Percentiles rank a stretch among this genome's conserved stretches.
These are phyloP conservation scores for Hypoxylon sp. DNA, from an alignment of 2,329 filamentous ascomycete genomes.

Conservation along the genomic window DNA sequence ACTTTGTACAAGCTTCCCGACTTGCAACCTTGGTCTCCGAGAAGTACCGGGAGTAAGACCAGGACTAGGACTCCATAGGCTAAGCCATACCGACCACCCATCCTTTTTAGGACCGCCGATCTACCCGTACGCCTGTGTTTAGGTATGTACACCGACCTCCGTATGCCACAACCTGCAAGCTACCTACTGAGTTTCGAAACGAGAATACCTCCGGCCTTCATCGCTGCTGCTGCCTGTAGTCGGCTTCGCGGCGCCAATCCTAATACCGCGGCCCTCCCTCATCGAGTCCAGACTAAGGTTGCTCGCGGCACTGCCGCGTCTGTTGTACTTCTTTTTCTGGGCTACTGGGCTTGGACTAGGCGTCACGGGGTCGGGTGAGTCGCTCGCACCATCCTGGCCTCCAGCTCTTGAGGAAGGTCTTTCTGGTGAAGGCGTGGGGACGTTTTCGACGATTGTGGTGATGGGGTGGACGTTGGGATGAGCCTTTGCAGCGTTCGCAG, in stretches of 20 bases:
- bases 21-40: not conserved
- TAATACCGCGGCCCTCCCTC: conserved; percentile 58
- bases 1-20: not conserved
- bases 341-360: conserved; percentile 45
- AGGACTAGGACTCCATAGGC: not conserved
- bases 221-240: conserved; percentile 53
- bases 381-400: conserved; percentile 40
- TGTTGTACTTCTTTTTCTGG: conserved; percentile 39
- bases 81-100: not conserved
- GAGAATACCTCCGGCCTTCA: conserved; percentile 39
- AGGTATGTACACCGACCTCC: conserved; percentile 21
- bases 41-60: not conserved
- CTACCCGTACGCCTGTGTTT: conserved; percentile 19
- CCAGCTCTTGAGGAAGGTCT: conserved; percentile 23
- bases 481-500: conserved; percentile 29
- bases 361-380: conserved; percentile 25
- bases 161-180: not conserved
- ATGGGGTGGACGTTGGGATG: conserved; percentile 41
- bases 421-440: conserved; percentile 36
- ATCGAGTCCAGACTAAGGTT: conserved; percentile 60
- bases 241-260: conserved; percentile 58
- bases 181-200: conserved; percentile 6
- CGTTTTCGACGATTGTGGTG: conserved; percentile 43
- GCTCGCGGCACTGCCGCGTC: conserved; percentile 54
- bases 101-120: conserved; percentile 25